Percentiles rank a stretch among this genome's conserved stretches.
phyloP scores from a whole-genome alignment of 352 stramenopile species.

The Phytophthora pini region DNA sequence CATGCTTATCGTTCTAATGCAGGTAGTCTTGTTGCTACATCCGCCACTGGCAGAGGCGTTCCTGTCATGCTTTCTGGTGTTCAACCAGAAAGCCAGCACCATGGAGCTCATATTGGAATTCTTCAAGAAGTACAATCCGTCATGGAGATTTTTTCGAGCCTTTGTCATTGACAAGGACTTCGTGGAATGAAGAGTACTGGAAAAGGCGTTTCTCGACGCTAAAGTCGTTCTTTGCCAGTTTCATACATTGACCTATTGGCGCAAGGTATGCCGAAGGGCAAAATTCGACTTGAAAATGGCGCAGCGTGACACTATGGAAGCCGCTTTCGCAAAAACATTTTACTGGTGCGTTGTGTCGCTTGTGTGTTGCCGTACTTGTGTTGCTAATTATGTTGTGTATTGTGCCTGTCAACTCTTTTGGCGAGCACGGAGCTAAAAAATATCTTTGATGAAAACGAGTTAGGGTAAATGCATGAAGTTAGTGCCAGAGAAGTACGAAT shows the following conservation, averaged over 20 bases:
- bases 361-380: not conserved
- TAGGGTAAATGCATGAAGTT: too few species aligned
- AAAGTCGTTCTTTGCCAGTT: constrained; percentile 20
- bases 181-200: not conserved
- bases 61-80: constrained; percentile 30
- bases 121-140: constrained; percentile 22
- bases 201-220: constrained; percentile 5
- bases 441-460: too few species aligned
- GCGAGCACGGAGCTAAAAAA: too few species aligned
- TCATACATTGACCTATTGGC: constrained; percentile 8
- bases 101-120: constrained; percentile 24
- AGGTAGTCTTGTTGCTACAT: constrained; percentile 16
- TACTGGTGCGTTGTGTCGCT: not conserved
- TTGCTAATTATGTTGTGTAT: not conserved
- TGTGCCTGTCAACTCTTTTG: too few species aligned
- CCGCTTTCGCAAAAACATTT: not conserved
- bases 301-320: constrained; percentile 13
- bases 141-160: constrained; percentile 2
- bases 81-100: constrained; percentile 20
- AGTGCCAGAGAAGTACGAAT: too few species aligned
- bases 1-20: not conserved
- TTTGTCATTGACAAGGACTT: constrained; percentile 7
- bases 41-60: constrained; percentile 19
- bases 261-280: constrained; percentile 4
- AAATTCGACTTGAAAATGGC: constrained; percentile 20